Percentiles rank a stretch among this genome's conserved stretches.
phyloP scores from a whole-genome alignment of 208 protist genomes.

The Trypanosoma cruzi region DNA sequence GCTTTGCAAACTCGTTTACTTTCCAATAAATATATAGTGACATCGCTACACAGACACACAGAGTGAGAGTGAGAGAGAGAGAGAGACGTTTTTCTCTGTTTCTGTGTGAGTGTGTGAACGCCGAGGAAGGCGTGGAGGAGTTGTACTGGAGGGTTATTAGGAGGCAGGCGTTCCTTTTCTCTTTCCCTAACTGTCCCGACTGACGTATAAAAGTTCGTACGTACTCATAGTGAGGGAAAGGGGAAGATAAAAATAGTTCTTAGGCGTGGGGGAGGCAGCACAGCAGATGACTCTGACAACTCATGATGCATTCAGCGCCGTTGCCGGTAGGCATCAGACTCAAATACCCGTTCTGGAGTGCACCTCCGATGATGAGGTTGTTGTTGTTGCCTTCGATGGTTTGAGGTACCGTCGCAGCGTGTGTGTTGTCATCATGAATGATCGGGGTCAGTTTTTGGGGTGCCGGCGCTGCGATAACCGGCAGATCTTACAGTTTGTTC shows the following conservation, averaged over 20 bases:
- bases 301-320: background rate
- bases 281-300: background rate
- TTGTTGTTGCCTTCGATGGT: constrained; percentile 1
- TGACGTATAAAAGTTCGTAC: too few relatives aligned
- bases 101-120: background rate
- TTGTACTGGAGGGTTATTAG: background rate
- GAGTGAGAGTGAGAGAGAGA: too few relatives aligned
- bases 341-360: background rate
- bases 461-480: constrained; percentile 34
- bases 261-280: background rate
- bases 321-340: background rate
- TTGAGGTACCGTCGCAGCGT: constrained; percentile 36
- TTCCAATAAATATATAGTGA: too few relatives aligned
- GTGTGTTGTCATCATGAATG: constrained; percentile 47
- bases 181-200: too few relatives aligned
- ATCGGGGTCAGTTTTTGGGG: constrained; percentile 32
- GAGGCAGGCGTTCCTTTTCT: background rate
- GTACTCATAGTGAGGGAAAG: background rate
- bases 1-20: too few relatives aligned
- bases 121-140: background rate
- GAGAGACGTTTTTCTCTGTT: background rate
- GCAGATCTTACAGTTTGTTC: constrained; percentile 41
- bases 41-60: too few relatives aligned
- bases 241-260: background rate
- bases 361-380: constrained; percentile 17